Base-by-base conservation (phyloP, 2,329 filamentous ascomycete species). In the Tolypocladium cylindrosporum region DNA sequence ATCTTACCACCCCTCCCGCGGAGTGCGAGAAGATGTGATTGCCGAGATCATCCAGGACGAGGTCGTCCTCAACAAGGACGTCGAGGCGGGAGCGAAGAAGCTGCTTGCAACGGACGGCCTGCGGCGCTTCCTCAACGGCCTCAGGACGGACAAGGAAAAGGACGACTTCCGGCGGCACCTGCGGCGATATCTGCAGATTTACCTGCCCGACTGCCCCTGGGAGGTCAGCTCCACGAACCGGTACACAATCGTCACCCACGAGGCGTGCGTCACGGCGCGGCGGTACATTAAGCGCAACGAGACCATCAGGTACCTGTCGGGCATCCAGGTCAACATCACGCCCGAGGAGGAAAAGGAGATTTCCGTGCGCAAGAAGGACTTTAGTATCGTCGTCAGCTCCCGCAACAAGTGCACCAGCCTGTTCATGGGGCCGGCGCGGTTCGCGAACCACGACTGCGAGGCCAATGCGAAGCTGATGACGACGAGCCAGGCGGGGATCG, bases 381-480 rank as follows among this genome's bases (percentile, higher is more conserved):
- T 99, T 71, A 97, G 92, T 71, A 92, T 99, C 62, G 92, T 99
- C 39, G 89, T 97, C 68, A 96, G 92, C 61, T 93, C 91, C 63
- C 83, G 94, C 59, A 93, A 89, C 74, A 97, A 96, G 74, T 88
- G 88, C 60, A 89, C 92, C 37, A 96, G 90, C 55, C 77, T 99
- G 48, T 97, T 99, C 69, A 86, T 99, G 69, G 94, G 94, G 0
- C 95, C 94, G 9, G 94, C 94, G 40, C 86, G 94, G 55, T 97
- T 99, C 71, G 91, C 94, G 34, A 99, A 99, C 69, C 94, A 99
- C 73, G 94, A 99, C 72, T 99, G 94, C 74, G 83, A 89, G 64
- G 91, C 94, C 39, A 99, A 97, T 75, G 92, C 92, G 10, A 84
- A 87, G 68, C 81, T 99, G 51, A 87, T 90, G 65, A 97, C 91